These are phyloP conservation scores for Elaeis guineensis DNA, from an alignment of 176 grass and related monocot species.

Conservation along the genomic window DNA sequence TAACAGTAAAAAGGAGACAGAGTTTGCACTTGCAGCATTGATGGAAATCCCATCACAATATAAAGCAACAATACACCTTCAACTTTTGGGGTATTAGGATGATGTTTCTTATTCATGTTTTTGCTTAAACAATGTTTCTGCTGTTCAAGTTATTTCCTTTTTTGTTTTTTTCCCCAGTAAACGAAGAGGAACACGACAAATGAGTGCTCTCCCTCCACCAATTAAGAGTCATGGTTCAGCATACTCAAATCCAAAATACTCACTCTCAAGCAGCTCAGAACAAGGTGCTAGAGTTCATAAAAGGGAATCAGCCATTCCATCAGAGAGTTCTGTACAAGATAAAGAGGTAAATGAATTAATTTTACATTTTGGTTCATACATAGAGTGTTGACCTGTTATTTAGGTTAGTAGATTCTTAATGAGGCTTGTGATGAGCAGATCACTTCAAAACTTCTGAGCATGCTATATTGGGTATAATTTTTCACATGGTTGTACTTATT, in stretches of 20 bases:
- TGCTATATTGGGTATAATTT: too few species aligned
- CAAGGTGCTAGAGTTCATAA: conserved; percentile 22
- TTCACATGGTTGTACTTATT: too few species aligned
- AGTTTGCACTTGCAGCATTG: conserved; percentile 67
- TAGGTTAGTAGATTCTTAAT: too few species aligned
- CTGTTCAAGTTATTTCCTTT: neutral
- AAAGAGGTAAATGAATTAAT: conserved; percentile 30
- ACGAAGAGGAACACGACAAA: conserved; percentile 38
- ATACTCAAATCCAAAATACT: conserved; percentile 6
- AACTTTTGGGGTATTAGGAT: conserved; percentile 50
- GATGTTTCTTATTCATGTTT: neutral
- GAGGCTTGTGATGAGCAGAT: too few species aligned
- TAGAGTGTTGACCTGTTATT: too few species aligned
- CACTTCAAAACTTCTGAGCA: too few species aligned
- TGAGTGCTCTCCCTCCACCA: conserved; percentile 48
- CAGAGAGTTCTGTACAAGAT: conserved; percentile 41
- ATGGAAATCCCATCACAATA: conserved; percentile 77
- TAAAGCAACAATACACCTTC: conserved; percentile 49
- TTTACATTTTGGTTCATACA: too few species aligned
- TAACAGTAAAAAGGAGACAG: conserved; percentile 72
- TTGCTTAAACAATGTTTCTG: neutral
- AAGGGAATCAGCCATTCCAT: conserved; percentile 21
- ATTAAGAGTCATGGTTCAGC: conserved; percentile 16
- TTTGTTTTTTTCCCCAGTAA: conserved; percentile 33
- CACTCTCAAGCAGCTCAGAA: conserved; percentile 26